Base-by-base conservation (phyloP, 2,329 filamentous ascomycete species). In the Alternaria angustiovoidea region DNA sequence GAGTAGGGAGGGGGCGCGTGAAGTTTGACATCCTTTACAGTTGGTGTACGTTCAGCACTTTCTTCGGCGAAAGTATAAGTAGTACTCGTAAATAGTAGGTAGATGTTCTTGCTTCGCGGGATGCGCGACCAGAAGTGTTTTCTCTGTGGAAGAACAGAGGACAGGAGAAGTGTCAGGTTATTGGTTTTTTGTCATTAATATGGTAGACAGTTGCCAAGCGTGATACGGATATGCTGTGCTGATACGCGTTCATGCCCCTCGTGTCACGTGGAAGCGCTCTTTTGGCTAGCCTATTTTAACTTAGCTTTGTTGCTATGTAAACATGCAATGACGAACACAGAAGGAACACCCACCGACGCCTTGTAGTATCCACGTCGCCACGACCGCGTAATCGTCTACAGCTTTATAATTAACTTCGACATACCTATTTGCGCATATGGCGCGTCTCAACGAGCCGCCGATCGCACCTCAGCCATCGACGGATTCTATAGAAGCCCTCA, bases 391-490 rank as follows among this genome's bases (percentile, higher is more conserved):
- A 34, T 39, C 43, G 30, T 48, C 44, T 52, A 14, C 34, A 51
- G 65, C 38, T 59, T 64, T 73, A 76, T 78, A 73, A 26, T 75
- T 75, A 67, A 65, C 62, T 53, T 66, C 55, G 54, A 67, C 70
- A 77, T 76, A 78, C 71, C 71, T 75, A 75, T 55, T 66, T 63
- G 78, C 80, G 83, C 82, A 77, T 79, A 94, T 94, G 91, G 91
- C 91, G 81, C 87, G 91, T 81, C 85, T 94, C 69, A 94, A 94
- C 81, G 91, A 93, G 83, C 86, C 87, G 75, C 85, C 88, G 65
- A 66, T 73, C 64, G 73, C 69, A 57, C 68, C 73, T 48, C 68
- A 70, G 65, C 70, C 68, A 52, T 86, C 89, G 73, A 84, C 84
- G 75, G 91, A 93, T 80, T 89, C 83, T 75, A 80, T 92, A 68